Evolutionary conservation across 495 filamentous ascomycete species (phyloP), one percentile per base, ranked within the genome.

Genomic region (Talaromyces nanjingensis): DNA sequence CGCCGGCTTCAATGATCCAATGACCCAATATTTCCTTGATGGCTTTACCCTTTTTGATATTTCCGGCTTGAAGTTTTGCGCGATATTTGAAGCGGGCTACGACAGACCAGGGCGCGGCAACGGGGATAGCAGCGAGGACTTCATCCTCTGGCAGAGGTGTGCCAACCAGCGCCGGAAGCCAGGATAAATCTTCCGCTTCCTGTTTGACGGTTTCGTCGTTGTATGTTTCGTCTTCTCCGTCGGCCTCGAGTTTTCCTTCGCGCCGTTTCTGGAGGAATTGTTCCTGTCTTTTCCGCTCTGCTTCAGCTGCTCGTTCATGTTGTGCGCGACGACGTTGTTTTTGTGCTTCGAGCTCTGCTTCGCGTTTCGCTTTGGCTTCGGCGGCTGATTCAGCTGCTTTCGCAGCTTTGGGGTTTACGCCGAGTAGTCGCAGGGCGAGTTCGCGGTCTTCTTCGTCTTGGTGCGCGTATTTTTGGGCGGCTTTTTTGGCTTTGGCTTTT

Each of bases 361-460:
- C 86, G 25, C 80, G 81, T 31, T 78, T 73, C 25, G 75, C 80
- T 69, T 82, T 82, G 56, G 77, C 75, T 64, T 77, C 76, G 7
- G 81, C 77, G n/a, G 79, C 77, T 8, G 77, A 56, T n/a, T 56
- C 76, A 31, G 76, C 79, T 2, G 76, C 77, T 65, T 78, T 84
- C 59, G 78, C 73, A 9, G 80, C 78, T 65, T 81, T 80, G 62
- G 73, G 79, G 1, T 86, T 84, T 12, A 89, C 87, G 47, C 94
- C 94, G 11, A 97, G 86, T 16, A 97, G 80, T 16, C 84, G 83
- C 70, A 97, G 86, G 62, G 92, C 92, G 1, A 93, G 81, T 37
- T 82, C 85, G 47, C 92, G 90, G 66, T 98, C 94, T 70, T 94
- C 92, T 18, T 96, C 92, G 69, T 97, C 92, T 81, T 98, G 94